Evolutionary conservation across 306 rosid genomes (phyloP).

Genomic region (Acmispon strigosus): DNA sequence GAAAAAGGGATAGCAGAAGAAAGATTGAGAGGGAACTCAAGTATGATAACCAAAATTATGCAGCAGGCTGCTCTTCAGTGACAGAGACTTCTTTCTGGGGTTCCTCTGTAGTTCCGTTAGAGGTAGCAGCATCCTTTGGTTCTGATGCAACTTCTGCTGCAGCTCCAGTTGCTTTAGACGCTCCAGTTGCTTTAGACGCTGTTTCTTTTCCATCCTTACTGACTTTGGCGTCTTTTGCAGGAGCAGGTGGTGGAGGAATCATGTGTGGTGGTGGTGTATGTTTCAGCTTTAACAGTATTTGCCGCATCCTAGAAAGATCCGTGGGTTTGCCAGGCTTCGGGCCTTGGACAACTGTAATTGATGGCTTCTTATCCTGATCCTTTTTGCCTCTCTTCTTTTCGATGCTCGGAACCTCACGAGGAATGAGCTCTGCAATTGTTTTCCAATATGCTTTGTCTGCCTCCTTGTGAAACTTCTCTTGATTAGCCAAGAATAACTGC

Average conservation of each 20-base stretch:
- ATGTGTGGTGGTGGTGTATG: conserved; percentile 98
- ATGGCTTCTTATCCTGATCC: conserved; percentile 93
- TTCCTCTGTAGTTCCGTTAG: conserved; percentile 44
- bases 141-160: conserved; percentile 40
- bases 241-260: conserved; percentile 92
- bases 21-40: conserved; percentile 7
- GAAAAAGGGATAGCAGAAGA: conserved; percentile 16
- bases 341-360: conserved; percentile 82
- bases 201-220: conserved; percentile 59
- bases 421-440: conserved; percentile 89
- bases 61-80: conserved; percentile 42
- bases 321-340: conserved; percentile 99
- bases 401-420: conserved; percentile 86
- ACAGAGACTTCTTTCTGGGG: conserved; percentile 48
- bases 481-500: conserved; percentile 68
- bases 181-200: conserved; percentile 45
- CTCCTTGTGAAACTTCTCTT: conserved; percentile 95
- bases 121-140: conserved; percentile 49
- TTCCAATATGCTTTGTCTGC: conserved; percentile 98
- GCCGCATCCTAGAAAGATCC: conserved; percentile 89
- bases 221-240: conserved; percentile 60
- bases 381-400: conserved; percentile 95
- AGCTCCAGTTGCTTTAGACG: conserved; percentile 47
- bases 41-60: conserved; percentile 24
- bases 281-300: conserved; percentile 83